Base-by-base conservation (phyloP, 768 basidiomycete species). In the Leccinum disarticulatum region DNA sequence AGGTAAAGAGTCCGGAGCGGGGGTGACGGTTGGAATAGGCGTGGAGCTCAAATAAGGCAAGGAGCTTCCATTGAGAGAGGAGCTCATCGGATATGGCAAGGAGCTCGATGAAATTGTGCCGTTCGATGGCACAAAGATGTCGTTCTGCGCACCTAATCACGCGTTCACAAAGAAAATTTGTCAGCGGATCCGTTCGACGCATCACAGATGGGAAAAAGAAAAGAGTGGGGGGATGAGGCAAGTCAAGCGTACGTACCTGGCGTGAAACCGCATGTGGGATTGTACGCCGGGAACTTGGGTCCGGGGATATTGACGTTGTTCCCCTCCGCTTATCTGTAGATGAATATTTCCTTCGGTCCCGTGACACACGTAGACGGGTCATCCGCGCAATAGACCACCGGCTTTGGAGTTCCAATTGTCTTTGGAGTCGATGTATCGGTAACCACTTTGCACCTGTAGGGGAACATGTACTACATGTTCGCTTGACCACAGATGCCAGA, bases 111-210 rank as follows among this genome's bases (percentile, higher is more conserved):
- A 22, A 22, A 22, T 22, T 22, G 22, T 22, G 22, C 22, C 15
- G 6, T 17, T 38, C 7, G 36, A 6, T 15, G 30, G 9, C 9
- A 46, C 59, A 6, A 68, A 68, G 8, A 68, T 68, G 30, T 69
- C 67, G 0, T 27, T 22, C 36, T 68, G 66, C 10, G 64, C 36
- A 25, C 66, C 66, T 67, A 17, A 13, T 28, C 48, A 19, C 31
- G 25, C 13, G 49, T 64, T 53, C 14, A 60, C 6, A 33, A 25
- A 3, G 50, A 5, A 5, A 7, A 15, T 38, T 22, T 22, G 19
- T 33, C 4, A 50, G 25, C 49, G 49, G 38, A 41, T 41, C 38
- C 36, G 36, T 36, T 36, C 36, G 36, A 36, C 36, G 36, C 19
- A 27, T 9, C 33, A 46, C 17, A 50, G 9, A 13, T 9, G 14